phyloP scores from a whole-genome alignment of 75 land plant genomes.

The Picea glauca region DNA sequence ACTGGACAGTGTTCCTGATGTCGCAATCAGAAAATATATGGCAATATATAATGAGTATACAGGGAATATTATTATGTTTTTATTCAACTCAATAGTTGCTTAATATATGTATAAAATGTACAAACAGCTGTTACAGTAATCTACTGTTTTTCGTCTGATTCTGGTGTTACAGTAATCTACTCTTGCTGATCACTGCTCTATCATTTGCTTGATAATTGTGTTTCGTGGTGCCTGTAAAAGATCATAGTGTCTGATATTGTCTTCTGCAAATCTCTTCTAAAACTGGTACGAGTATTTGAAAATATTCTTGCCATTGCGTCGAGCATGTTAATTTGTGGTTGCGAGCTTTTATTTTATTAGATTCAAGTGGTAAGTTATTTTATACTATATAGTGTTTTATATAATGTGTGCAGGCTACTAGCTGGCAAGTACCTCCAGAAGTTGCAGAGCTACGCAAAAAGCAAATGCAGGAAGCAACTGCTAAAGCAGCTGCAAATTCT shows the following conservation, averaged over 20 bases:
- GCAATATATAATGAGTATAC: too few species aligned
- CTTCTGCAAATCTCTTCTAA: neutral
- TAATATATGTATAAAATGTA: neutral
- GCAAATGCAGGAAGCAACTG: conserved; percentile 36
- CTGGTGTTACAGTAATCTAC: neutral
- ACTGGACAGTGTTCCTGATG: too few species aligned
- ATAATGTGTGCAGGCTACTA: conserved; percentile 57
- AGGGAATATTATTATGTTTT: too few species aligned
- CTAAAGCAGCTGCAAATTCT: conserved; percentile 21
- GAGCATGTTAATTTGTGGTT: neutral
- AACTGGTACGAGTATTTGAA: neutral
- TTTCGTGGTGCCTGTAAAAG: neutral
- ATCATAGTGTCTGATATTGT: neutral
- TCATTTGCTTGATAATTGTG: neutral
- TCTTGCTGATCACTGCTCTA: neutral
- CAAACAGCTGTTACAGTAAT: neutral
- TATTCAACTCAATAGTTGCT: too few species aligned
- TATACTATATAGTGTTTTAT: too few species aligned
- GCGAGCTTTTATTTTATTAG: neutral
- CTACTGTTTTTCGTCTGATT: too few species aligned
- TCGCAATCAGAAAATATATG: too few species aligned
- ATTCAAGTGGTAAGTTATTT: neutral
- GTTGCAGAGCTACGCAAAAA: conserved; percentile 71
- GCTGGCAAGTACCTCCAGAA: conserved; percentile 94
- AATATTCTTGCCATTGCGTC: neutral